Evolutionary conservation across 768 basidiomycete genomes (phyloP).

Genomic region (Psilocybe cyanescens): DNA sequence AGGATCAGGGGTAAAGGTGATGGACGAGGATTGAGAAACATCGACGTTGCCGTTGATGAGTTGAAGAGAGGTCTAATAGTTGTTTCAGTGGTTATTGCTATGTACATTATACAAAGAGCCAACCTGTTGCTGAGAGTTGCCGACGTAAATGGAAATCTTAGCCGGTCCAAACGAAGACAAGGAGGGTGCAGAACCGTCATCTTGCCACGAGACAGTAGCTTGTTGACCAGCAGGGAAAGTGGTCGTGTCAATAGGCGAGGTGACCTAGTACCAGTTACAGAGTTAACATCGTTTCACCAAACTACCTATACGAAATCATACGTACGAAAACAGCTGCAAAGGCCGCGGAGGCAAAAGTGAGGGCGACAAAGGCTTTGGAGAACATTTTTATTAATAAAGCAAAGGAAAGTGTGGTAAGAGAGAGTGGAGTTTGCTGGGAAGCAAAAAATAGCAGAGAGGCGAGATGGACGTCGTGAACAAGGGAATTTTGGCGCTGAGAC

Average conservation of each 20-base stretch:
- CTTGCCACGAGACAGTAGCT: constrained; percentile 61
- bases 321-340: constrained; percentile 60
- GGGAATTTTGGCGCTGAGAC: not conserved
- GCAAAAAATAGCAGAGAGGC: constrained; percentile 13
- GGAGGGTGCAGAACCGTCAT: constrained; percentile 49
- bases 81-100: constrained; percentile 5
- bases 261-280: constrained; percentile 48
- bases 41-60: constrained; percentile 48
- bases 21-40: constrained; percentile 48
- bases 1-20: constrained; percentile 57
- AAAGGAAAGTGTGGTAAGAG: constrained; percentile 42
- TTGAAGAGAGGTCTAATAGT: constrained; percentile 56
- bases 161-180: constrained; percentile 55
- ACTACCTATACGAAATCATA: not conserved
- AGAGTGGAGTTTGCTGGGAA: constrained; percentile 29
- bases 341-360: constrained; percentile 55
- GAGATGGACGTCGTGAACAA: constrained; percentile 26
- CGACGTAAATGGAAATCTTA: constrained; percentile 63
- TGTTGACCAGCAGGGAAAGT: constrained; percentile 53
- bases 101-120: constrained; percentile 3
- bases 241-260: constrained; percentile 51
- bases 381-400: constrained; percentile 47
- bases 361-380: constrained; percentile 45
- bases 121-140: constrained; percentile 67
- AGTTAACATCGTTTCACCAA: constrained; percentile 14